Percentiles rank a stretch among this genome's conserved stretches.
These are phyloP conservation scores for Lolium multiflorum DNA, from an alignment of 176 grass and related monocot species.

Conservation along the genomic window DNA sequence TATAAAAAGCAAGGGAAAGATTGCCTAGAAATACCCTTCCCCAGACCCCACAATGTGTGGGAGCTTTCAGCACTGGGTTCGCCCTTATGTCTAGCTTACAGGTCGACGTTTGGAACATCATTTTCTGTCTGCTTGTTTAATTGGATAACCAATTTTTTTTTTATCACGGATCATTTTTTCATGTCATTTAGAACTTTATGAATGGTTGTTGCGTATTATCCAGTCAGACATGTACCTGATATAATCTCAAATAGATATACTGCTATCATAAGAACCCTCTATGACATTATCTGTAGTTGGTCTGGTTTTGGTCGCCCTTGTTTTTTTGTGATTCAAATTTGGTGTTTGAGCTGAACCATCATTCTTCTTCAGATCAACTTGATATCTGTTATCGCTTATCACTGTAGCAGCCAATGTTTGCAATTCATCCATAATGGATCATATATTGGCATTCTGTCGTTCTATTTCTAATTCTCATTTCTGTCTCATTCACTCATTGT, in stretches of 20 bases:
- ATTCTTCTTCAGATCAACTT: constrained; percentile 11
- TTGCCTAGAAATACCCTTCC: no score
- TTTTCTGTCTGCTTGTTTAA: neutral
- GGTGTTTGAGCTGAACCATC: neutral
- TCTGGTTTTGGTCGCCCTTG: neutral
- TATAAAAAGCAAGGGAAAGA: no score
- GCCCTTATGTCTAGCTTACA: neutral
- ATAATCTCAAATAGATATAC: neutral
- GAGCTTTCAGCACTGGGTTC: no score
- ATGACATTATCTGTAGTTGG: neutral
- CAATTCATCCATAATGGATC: neutral
- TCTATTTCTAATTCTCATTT: constrained; percentile 1
- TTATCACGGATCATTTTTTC: neutral
- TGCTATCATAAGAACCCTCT: neutral
- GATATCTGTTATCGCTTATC: neutral
- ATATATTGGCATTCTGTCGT: neutral
- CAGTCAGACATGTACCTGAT: neutral
- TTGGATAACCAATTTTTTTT: neutral
- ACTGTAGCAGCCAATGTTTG: neutral
- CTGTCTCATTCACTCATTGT: constrained; percentile 21
- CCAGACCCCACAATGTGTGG: no score
- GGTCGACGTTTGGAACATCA: neutral
- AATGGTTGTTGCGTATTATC: neutral
- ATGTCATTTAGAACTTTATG: constrained; percentile 13
- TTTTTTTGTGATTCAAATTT: constrained; percentile 3